Conservation (phyloP, 2,329 filamentous ascomycete species). For the Helminthosporium solani region DNA sequence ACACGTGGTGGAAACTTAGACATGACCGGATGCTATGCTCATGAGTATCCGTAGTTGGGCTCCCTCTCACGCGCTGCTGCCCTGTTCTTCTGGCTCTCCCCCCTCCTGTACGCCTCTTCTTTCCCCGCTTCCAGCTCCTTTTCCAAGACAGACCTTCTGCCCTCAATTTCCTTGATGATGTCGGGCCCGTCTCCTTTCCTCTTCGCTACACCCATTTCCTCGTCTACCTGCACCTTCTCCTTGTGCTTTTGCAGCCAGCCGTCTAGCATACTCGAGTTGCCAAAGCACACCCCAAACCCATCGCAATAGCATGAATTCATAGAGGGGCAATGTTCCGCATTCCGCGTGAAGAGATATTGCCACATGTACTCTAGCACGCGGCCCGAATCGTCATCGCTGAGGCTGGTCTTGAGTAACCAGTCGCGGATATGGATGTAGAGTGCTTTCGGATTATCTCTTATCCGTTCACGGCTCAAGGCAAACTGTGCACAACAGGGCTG, state of each 20-base stretch:
- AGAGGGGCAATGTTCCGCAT: constrained; percentile 33
- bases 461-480: constrained; percentile 46
- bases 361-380: constrained; percentile 57
- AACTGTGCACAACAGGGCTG: constrained; percentile 55
- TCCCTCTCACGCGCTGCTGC: constrained; percentile 11
- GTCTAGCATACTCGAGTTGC: constrained; percentile 24
- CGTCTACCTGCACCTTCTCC: constrained; percentile 5
- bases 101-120: constrained; percentile 12
- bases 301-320: constrained; percentile 55
- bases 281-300: constrained; percentile 62
- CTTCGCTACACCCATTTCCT: constrained; percentile 6
- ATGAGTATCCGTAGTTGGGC: not conserved
- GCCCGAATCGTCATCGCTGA: constrained; percentile 50
- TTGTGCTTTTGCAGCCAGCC: constrained; percentile 12
- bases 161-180: constrained; percentile 6
- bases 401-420: constrained; percentile 48
- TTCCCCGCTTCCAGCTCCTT: constrained; percentile 8
- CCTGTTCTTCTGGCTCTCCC: constrained; percentile 12
- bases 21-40: too few species aligned
- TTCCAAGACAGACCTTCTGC: constrained; percentile 2
- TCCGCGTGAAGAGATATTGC: constrained; percentile 42
- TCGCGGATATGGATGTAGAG: constrained; percentile 49
- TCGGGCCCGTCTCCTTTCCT: constrained; percentile 6
- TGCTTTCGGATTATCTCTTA: constrained; percentile 43
- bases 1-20: too few species aligned